Percentiles rank a stretch among this genome's conserved stretches.
Evolutionary conservation across 2,329 filamentous ascomycete species (phyloP).

Genomic region (Aspergillus proliferans): DNA sequence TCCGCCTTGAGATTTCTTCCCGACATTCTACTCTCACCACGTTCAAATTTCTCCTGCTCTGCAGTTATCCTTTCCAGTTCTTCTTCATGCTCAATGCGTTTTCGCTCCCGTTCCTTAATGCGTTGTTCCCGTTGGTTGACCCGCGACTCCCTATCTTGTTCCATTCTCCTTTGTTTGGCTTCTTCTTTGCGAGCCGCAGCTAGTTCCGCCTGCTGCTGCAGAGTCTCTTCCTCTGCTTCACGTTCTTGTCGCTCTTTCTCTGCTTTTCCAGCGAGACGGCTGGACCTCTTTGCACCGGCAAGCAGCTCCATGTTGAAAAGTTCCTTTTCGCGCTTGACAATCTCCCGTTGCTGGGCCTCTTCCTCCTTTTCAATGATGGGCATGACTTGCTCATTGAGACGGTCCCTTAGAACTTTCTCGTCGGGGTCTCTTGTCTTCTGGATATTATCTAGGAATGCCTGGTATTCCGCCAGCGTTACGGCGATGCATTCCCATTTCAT

Average conservation of each 20-base stretch:
- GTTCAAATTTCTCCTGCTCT: constrained; percentile 57
- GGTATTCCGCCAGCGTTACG: constrained; percentile 71
- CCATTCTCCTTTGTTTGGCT: constrained; percentile 56
- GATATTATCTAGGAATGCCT: constrained; percentile 62
- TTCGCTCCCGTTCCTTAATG: constrained; percentile 75
- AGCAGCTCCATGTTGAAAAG: constrained; percentile 75
- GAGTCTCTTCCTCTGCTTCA: constrained; percentile 63
- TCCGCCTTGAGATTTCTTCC: constrained; percentile 75
- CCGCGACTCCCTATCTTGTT: constrained; percentile 70
- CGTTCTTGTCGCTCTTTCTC: constrained; percentile 73
- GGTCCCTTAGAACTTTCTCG: constrained; percentile 68
- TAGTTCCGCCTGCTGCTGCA: constrained; percentile 59
- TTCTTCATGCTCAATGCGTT: constrained; percentile 76
- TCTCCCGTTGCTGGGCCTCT: constrained; percentile 62
- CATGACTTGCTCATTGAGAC: constrained; percentile 70
- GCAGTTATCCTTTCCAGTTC: constrained; percentile 74
- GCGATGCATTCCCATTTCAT: constrained; percentile 90
- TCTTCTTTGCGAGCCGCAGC: constrained; percentile 55
- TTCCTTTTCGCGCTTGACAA: constrained; percentile 71
- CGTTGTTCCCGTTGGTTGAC: constrained; percentile 80
- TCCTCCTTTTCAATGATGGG: constrained; percentile 76
- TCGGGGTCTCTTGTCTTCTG: constrained; percentile 74
- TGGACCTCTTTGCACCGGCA: constrained; percentile 90
- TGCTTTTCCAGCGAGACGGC: constrained; percentile 72
- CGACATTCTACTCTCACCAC: constrained; percentile 59